phyloP scores from a whole-genome alignment of 257 asterid genomes.

The Orobanche coerulescens region DNA sequence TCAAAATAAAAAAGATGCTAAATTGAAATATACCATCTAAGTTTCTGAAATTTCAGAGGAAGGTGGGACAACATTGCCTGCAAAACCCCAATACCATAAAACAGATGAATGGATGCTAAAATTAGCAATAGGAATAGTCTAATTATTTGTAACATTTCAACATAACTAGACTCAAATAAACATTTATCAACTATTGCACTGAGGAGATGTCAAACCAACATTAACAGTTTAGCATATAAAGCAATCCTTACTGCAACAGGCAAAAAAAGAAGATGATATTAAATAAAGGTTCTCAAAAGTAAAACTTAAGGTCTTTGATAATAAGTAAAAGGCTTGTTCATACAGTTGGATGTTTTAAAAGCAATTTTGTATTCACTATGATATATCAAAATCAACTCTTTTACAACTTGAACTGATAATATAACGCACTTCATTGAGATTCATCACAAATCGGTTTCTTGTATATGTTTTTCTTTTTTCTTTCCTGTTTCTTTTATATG shows the following conservation, averaged over 20 bases:
- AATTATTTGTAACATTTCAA: not conserved
- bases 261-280: too few species aligned
- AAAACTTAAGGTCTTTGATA: not conserved
- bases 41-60: conserved; percentile 70
- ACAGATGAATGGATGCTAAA: conserved; percentile 20
- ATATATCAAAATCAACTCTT: conserved; percentile 7
- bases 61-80: conserved; percentile 77
- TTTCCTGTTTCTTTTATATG: too few species aligned
- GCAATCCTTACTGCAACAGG: not conserved
- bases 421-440: not conserved
- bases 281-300: not conserved
- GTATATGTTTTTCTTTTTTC: too few species aligned
- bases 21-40: conserved; percentile 61
- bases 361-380: not conserved
- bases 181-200: not conserved
- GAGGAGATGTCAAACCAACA: not conserved
- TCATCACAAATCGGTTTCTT: too few species aligned
- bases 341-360: not conserved
- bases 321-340: conserved; percentile 10
- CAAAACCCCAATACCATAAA: conserved; percentile 29
- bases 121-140: not conserved
- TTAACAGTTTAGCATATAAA: not conserved
- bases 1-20: conserved; percentile 17
- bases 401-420: conserved; percentile 2
- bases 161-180: conserved; percentile 6